phyloP scores from a whole-genome alignment of 202 grass and related monocot species.

The Elaeis oleifera region DNA sequence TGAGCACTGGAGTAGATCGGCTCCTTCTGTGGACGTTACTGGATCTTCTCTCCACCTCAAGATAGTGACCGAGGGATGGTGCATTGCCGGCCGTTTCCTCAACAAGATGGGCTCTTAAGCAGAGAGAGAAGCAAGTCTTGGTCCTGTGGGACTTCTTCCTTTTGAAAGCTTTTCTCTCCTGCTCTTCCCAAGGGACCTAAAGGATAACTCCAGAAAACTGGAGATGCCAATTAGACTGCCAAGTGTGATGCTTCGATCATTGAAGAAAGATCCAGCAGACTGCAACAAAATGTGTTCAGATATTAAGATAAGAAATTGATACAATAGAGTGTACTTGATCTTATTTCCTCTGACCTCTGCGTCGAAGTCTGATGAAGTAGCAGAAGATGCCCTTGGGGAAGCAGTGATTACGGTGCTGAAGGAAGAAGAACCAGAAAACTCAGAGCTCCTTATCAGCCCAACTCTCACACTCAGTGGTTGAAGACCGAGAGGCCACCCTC shows the following conservation, averaged over 20 bases:
- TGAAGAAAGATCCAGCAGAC: constrained; percentile 18
- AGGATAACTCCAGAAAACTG: constrained; percentile 10
- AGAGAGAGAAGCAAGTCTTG: constrained; percentile 14
- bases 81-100: not conserved
- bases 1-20: not conserved
- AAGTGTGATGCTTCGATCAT: constrained; percentile 4
- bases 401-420: not conserved
- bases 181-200: constrained; percentile 4
- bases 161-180: not conserved
- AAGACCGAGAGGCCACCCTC: constrained; percentile 28
- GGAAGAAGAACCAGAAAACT: constrained; percentile 13
- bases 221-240: constrained; percentile 27
- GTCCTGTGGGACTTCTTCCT: not conserved
- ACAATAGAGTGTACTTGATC: too few species aligned
- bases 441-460: constrained; percentile 1
- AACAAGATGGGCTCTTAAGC: constrained; percentile 12
- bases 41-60: constrained; percentile 10
- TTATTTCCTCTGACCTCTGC: not conserved
- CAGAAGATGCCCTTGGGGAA: constrained; percentile 7
- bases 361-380: constrained; percentile 4
- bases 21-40: not conserved
- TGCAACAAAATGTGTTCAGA: not conserved
- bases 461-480: constrained; percentile 17
- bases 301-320: too few species aligned
- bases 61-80: constrained; percentile 20